Conservation (phyloP, 2,329 filamentous ascomycete genomes). For the Fusarium sublunatum region DNA sequence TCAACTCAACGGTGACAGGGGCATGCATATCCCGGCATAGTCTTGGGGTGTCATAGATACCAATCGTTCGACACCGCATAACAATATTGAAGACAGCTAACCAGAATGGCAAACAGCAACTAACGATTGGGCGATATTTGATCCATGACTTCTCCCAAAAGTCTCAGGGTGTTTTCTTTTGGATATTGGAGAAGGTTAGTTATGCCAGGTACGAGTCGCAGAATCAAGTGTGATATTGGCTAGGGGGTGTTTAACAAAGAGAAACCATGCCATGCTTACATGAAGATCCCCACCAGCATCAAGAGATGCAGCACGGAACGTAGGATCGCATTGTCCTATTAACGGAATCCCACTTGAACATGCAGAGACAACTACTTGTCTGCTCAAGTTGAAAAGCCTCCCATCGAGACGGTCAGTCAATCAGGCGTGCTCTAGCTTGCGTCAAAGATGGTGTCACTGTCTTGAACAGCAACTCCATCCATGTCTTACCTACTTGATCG, state of each 20-base stretch:
- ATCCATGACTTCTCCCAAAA: not conserved
- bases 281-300: constrained; percentile 29
- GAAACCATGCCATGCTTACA: constrained; percentile 42
- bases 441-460: constrained; percentile 1
- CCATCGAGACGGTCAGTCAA: no score
- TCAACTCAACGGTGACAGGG: constrained; percentile 4
- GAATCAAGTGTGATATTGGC: constrained; percentile 23
- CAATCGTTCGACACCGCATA: not conserved
- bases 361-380: not conserved
- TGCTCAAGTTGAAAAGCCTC: no score
- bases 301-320: constrained; percentile 2
- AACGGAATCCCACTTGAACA: not conserved
- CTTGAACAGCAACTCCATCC: constrained; percentile 4
- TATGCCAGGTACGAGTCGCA: not conserved
- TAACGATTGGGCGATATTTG: no score
- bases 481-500: not conserved
- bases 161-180: not conserved
- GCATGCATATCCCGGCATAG: constrained; percentile 1
- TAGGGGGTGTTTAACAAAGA: constrained; percentile 27
- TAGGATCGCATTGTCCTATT: not conserved
- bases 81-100: not conserved
- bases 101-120: not conserved
- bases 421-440: not conserved
- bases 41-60: not conserved
- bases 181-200: not conserved